Conservation (phyloP, 2,329 filamentous ascomycete genomes). For the Raffaelea arxii region DNA sequence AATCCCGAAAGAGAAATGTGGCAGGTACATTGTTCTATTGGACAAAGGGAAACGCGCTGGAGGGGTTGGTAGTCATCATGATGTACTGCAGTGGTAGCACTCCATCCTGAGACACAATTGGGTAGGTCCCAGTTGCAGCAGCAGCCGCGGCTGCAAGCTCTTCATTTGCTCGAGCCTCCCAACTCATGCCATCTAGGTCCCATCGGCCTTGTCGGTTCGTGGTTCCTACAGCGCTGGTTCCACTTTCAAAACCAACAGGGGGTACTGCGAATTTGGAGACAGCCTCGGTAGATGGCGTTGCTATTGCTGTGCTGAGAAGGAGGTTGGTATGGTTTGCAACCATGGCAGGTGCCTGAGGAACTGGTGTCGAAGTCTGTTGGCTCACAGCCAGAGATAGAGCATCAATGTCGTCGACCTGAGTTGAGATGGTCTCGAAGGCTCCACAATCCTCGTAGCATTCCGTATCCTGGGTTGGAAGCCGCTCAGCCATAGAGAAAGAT, state of each 20-base stretch:
- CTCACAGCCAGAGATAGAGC: slow-evolving; percentile 53
- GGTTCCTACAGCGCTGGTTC: slow-evolving; percentile 38
- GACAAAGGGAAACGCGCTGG: slow-evolving; percentile 28
- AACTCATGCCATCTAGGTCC: slow-evolving; percentile 48
- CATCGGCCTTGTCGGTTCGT: slow-evolving; percentile 44
- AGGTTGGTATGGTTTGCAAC: too few relatives aligned
- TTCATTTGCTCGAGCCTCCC: slow-evolving; percentile 32
- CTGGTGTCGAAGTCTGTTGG: slow-evolving; percentile 40
- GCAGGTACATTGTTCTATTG: slow-evolving; percentile 20
- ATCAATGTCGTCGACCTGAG: slow-evolving; percentile 62
- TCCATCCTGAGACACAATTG: slow-evolving; percentile 21
- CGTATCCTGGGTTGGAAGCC: slow-evolving; percentile 54
- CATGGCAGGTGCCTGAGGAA: slow-evolving; percentile 20
- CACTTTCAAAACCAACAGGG: slow-evolving; percentile 39
- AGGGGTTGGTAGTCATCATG: slow-evolving; percentile 23
- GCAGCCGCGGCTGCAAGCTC: slow-evolving; percentile 9
- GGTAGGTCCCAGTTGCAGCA: slow-evolving; percentile 9
- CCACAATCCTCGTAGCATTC: slow-evolving; percentile 58
- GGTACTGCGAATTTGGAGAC: slow-evolving; percentile 37
- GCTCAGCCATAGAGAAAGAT: slow-evolving; percentile 47
- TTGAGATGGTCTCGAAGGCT: slow-evolving; percentile 45
- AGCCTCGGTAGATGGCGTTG: slow-evolving; percentile 13
- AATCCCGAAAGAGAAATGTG: not conserved
- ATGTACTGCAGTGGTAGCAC: slow-evolving; percentile 27
- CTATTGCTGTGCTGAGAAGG: slow-evolving; percentile 5